Percentiles rank a stretch among this genome's conserved stretches.
These are phyloP conservation scores for Thielaviopsis punctulata DNA, from an alignment of 2,329 filamentous ascomycete species.

Conservation along the genomic window DNA sequence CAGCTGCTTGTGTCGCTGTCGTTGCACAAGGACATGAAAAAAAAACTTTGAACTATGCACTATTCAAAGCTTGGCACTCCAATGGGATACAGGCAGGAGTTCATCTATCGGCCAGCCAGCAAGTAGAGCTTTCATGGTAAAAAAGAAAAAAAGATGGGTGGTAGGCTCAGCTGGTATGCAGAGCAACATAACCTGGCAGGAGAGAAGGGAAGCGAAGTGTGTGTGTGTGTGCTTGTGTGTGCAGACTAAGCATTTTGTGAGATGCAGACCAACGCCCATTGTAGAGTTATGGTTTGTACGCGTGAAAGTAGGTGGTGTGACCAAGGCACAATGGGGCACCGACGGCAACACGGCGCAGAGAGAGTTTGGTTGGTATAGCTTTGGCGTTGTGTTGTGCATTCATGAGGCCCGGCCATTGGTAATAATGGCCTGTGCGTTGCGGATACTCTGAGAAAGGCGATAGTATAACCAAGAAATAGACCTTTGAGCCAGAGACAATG, in stretches of 20 bases:
- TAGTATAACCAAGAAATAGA: too few species aligned
- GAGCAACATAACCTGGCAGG: background rate
- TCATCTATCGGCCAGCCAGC: background rate
- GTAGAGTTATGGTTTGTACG: too few species aligned
- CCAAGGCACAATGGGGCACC: background rate
- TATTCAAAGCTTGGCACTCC: background rate
- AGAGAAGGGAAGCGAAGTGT: background rate
- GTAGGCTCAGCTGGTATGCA: background rate
- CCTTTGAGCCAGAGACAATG: background rate
- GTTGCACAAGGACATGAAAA: background rate
- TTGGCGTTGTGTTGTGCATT: background rate
- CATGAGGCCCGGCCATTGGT: background rate
- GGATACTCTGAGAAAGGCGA: too few species aligned
- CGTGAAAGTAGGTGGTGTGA: too few species aligned
- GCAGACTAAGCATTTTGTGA: too few species aligned
- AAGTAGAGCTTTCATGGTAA: background rate
- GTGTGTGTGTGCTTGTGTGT: background rate
- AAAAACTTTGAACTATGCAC: background rate
- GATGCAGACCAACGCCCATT: too few species aligned
- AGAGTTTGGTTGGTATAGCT: too few species aligned
- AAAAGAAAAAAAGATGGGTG: background rate
- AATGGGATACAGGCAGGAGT: background rate
- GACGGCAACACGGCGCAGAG: background rate
- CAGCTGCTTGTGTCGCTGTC: background rate
- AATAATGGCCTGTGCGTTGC: background rate